These are phyloP conservation scores for Apocynum venetum DNA, from an alignment of 257 asterid genomes.

Conservation along the genomic window DNA sequence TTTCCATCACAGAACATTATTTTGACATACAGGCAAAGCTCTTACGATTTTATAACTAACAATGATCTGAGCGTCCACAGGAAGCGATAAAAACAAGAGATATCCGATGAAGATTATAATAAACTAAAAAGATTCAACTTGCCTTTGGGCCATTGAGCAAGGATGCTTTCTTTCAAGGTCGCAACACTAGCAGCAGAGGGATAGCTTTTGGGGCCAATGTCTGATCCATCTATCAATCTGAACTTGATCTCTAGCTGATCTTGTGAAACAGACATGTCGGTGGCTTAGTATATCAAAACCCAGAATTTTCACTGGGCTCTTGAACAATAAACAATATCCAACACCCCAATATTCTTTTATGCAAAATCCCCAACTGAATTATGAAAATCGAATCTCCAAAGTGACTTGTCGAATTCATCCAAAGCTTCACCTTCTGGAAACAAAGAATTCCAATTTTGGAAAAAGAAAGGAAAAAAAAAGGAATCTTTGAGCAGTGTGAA, in stretches of 20 bases:
- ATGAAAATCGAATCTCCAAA: conserved; percentile 20
- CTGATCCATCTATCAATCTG: conserved; percentile 83
- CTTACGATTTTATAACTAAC: neutral
- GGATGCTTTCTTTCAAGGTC: conserved; percentile 76
- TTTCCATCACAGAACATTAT: neutral
- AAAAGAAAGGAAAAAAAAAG: too few species aligned
- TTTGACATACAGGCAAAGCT: neutral
- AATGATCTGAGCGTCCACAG: neutral
- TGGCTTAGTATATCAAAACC: conserved; percentile 23
- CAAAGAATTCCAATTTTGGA: neutral
- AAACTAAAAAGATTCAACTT: conserved; percentile 19
- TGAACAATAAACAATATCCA: conserved; percentile 20
- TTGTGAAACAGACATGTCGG: conserved; percentile 59
- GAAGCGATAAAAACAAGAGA: neutral
- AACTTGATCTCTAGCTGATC: conserved; percentile 90
- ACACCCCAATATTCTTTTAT: conserved; percentile 18
- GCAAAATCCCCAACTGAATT: conserved; percentile 34
- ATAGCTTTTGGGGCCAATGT: conserved; percentile 75
- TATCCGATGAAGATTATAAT: neutral
- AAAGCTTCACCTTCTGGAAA: conserved; percentile 23
- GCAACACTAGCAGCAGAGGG: conserved; percentile 65
- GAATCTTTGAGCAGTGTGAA: neutral
- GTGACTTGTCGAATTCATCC: conserved; percentile 34
- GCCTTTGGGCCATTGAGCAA: conserved; percentile 97
- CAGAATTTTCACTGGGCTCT: conserved; percentile 33